Evolutionary conservation across 2,329 filamentous ascomycete genomes (phyloP), one percentile per base, ranked within the genome.

Genomic region (Cryphonectria japonica): DNA sequence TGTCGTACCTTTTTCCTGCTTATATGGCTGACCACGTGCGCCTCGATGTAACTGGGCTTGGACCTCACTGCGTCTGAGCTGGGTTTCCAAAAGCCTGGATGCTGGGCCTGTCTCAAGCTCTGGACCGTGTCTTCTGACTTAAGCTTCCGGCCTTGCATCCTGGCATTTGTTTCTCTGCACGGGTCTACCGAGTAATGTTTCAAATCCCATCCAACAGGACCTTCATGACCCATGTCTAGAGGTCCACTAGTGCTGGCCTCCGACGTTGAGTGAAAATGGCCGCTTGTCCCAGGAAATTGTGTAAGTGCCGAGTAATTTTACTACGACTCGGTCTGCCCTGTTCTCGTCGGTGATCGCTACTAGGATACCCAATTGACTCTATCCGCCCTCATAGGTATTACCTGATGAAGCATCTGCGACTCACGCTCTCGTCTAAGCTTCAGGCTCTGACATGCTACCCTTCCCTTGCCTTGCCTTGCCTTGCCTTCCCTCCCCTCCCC

Each of bases 371-470:
- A 59, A 32, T 59, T 59, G 54, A 16, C 54, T 32, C 26, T 32
- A 32, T 59, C 54, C 54, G 19, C 54, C 54, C 34, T 19, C 26
- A 16, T 59, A 14, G 54, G 22, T 2, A 50, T 50, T 32, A 34
- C 54, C 26, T 59, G 54, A 34, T 32, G 34, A 32, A 59, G 54
- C 54, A 14, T 19, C 14, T 32, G 54, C 54, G 54, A 59, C 7
- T 59, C 54, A 59, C 54, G 54, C 54, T 19, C 54, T 59, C 54
- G 54, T 59, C 54, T 59, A 32, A 19, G 54, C 26, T 59, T 19
- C 29, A 59, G 54, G 54, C 54, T 59, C 54, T 16, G 54, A 32
- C 54, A 59, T 59, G 54, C 54, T 32, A 59, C 54, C 26, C 54
- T 32, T 32, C 14, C 1, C 46, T 8, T 19, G 4, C 52, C 34